phyloP scores from a whole-genome alignment of 305 asterid species.

The Fraxinus platypoda region DNA sequence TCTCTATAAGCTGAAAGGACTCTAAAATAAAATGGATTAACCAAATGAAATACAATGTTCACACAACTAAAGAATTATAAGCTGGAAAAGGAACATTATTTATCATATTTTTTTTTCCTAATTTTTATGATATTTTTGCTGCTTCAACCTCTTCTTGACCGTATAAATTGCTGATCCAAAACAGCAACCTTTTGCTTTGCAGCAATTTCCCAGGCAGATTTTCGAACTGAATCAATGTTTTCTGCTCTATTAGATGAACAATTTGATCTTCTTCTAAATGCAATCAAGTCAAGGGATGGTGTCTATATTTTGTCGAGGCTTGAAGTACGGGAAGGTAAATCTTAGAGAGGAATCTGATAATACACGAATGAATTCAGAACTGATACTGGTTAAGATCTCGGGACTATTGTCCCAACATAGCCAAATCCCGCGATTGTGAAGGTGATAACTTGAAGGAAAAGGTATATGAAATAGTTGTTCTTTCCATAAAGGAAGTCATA shows the following conservation, averaged over 20 bases:
- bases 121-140: constrained; percentile 27
- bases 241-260: not conserved
- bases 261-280: not conserved
- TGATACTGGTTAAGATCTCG: constrained; percentile 32
- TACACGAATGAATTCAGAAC: not conserved
- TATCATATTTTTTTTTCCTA: not conserved
- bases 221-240: constrained; percentile 8
- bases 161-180: constrained; percentile 28
- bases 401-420: constrained; percentile 62
- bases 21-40: constrained; percentile 16
- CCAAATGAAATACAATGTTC: constrained; percentile 28
- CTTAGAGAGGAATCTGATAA: not conserved
- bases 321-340: constrained; percentile 25
- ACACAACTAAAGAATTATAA: constrained; percentile 26
- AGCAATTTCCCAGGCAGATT: constrained; percentile 19
- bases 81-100: constrained; percentile 24
- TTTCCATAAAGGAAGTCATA: constrained; percentile 65
- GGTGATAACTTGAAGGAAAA: constrained; percentile 65
- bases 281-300: constrained; percentile 19
- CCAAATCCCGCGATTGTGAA: constrained; percentile 73
- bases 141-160: constrained; percentile 24
- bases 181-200: constrained; percentile 11
- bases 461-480: constrained; percentile 68
- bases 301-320: constrained; percentile 32
- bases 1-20: not conserved